Conservation (phyloP, 2,329 filamentous ascomycete genomes). For the Exophiala viscosa region DNA sequence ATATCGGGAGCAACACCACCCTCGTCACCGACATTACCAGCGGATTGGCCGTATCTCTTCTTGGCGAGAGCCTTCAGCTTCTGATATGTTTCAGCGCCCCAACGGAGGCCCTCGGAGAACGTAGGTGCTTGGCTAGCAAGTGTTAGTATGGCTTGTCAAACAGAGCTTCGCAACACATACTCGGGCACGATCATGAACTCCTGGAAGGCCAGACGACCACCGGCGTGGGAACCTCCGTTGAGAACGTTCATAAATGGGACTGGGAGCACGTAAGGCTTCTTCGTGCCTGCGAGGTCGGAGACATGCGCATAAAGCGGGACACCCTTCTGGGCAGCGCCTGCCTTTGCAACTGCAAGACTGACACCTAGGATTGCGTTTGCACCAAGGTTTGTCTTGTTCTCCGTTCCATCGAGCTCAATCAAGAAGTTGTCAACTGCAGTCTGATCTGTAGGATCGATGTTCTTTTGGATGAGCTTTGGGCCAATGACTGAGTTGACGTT, state of each 20-base stretch:
- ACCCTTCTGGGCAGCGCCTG: conserved; percentile 82
- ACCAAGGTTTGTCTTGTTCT: conserved; percentile 57
- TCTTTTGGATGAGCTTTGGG: conserved; percentile 76
- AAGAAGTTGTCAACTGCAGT: conserved; percentile 79
- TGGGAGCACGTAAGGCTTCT: conserved; percentile 86
- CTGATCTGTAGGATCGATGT: conserved; percentile 82
- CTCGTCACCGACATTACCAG: conserved; percentile 98
- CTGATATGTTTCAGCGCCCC: conserved; percentile 97
- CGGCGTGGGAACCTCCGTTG: conserved; percentile 93
- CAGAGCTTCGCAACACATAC: conserved; percentile 43
- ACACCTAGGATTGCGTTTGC: conserved; percentile 61
- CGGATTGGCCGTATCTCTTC: conserved; percentile 99
- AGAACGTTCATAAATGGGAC: conserved; percentile 94
- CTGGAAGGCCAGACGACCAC: conserved; percentile 91
- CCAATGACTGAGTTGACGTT: conserved; percentile 82
- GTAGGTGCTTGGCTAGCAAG: conserved; percentile 67
- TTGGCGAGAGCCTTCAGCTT: conserved; percentile 94
- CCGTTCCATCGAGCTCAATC: conserved; percentile 70
- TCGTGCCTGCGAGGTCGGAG: conserved; percentile 80
- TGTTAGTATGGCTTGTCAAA: conserved; percentile 10
- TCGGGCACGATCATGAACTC: conserved; percentile 94
- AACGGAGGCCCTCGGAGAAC: conserved; percentile 93
- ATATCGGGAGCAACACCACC: conserved; percentile 99
- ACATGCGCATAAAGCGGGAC: conserved; percentile 85
- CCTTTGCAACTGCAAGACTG: conserved; percentile 67